phyloP scores from a whole-genome alignment of 805 yeast species.

The Zygosaccharomyces siamensis region DNA sequence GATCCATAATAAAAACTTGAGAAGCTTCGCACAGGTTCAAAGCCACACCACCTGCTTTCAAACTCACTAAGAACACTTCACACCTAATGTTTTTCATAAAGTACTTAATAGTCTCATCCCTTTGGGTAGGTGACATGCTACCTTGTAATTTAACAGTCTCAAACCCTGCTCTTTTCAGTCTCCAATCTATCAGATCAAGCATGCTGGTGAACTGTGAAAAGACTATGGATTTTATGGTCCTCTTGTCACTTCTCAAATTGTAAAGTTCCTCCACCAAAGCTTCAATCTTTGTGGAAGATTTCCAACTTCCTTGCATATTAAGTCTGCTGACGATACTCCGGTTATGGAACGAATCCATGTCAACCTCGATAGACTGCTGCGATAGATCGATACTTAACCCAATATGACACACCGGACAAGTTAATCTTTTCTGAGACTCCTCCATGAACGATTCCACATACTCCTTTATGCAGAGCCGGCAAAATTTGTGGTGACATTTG shows the following conservation, averaged over 20 bases:
- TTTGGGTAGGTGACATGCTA: constrained; percentile 91
- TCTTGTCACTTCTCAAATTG: constrained; percentile 75
- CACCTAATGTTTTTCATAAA: constrained; percentile 91
- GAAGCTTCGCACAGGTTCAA: constrained; percentile 94
- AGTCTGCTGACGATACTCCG: constrained; percentile 79
- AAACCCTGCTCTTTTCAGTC: constrained; percentile 91
- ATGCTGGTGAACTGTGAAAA: constrained; percentile 96
- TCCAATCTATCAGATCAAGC: constrained; percentile 95
- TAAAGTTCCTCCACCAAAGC: constrained; percentile 92
- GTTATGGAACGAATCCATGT: constrained; percentile 46
- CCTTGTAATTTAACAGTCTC: constrained; percentile 93
- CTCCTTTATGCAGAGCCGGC: constrained; percentile 88
- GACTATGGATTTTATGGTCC: constrained; percentile 91
- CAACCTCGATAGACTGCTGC: constrained; percentile 76
- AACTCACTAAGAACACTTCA: constrained; percentile 88
- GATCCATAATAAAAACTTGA: constrained; percentile 91
- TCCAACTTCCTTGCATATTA: constrained; percentile 84
- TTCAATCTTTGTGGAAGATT: constrained; percentile 93
- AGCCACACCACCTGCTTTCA: constrained; percentile 99
- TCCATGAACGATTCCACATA: constrained; percentile 71
- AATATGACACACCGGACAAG: constrained; percentile 96
- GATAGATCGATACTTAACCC: constrained; percentile 84
- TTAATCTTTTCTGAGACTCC: constrained; percentile 53
- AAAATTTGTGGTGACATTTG: constrained; percentile 88
- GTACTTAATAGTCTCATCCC: constrained; percentile 85